A percentile compares a stretch with the other conserved stretches of the same genome.
Conservation (phyloP, 371 early-diverging fungal genomes). For the Mortierella sp. region DNA sequence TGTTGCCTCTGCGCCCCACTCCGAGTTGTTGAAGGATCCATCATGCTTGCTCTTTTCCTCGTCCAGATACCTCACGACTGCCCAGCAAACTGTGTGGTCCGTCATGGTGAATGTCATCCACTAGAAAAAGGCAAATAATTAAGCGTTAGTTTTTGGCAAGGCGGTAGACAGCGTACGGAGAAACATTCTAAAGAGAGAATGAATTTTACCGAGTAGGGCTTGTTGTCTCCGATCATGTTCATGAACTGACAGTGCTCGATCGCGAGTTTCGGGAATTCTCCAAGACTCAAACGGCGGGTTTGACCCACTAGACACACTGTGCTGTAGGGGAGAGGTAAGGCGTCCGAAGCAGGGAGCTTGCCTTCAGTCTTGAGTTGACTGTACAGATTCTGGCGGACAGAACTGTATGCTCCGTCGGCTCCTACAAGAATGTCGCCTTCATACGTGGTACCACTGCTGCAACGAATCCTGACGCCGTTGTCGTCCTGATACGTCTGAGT, state of each 20-base stretch:
- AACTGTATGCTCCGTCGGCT: conserved; percentile 38
- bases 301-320: conserved; percentile 25
- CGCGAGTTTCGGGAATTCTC: neutral
- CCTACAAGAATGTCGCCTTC: conserved; percentile 22
- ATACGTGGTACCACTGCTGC: neutral
- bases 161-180: neutral
- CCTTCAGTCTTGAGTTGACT: neutral
- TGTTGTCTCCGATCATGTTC: conserved; percentile 9
- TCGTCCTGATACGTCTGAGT: conserved; percentile 11
- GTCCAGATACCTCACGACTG: conserved; percentile 8
- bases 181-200: conserved; percentile 8
- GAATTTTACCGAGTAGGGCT: conserved; percentile 11
- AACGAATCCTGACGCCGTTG: conserved; percentile 9
- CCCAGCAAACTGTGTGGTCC: conserved; percentile 2
- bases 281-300: conserved; percentile 7
- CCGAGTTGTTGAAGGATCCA: conserved; percentile 11
- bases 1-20: conserved; percentile 16
- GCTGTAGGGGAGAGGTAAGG: conserved; percentile 7
- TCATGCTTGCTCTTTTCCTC: neutral
- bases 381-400: conserved; percentile 26
- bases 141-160: neutral
- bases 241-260: conserved; percentile 14
- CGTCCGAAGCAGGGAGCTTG: conserved; percentile 8
- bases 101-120: neutral
- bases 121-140: neutral